phyloP scores from a whole-genome alignment of 352 stramenopile species.

The Phytophthora lateralis region DNA sequence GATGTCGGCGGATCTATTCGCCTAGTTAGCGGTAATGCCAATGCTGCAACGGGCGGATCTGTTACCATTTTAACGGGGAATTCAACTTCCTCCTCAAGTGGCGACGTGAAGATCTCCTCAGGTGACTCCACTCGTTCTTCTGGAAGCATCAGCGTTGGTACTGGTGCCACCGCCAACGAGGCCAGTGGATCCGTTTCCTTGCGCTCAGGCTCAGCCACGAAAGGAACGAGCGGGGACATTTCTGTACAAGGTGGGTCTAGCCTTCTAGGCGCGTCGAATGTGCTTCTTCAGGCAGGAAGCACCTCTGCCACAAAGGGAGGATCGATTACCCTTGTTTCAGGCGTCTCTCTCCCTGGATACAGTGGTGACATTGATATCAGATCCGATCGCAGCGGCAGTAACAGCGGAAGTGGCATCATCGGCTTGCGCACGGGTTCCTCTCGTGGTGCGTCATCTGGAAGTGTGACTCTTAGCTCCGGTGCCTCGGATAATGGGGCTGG shows the following conservation, averaged over 20 bases:
- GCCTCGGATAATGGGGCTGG: constrained; percentile 50
- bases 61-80: constrained; percentile 60
- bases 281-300: constrained; percentile 55
- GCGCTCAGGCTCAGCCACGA: constrained; percentile 43
- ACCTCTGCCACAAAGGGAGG: constrained; percentile 56
- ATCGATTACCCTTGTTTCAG: constrained; percentile 51
- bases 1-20: constrained; percentile 61
- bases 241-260: constrained; percentile 52
- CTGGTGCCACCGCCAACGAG: constrained; percentile 47
- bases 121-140: constrained; percentile 53
- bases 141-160: constrained; percentile 51
- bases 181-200: constrained; percentile 50
- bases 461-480: constrained; percentile 76
- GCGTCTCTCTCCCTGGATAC: constrained; percentile 44
- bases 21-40: constrained; percentile 52
- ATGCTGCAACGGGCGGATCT: constrained; percentile 57
- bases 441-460: constrained; percentile 58
- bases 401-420: constrained; percentile 57
- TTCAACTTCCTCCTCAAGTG: constrained; percentile 62
- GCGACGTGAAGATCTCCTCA: constrained; percentile 57
- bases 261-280: constrained; percentile 48
- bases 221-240: constrained; percentile 64
- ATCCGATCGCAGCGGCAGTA: constrained; percentile 54
- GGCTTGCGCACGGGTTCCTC: constrained; percentile 55
- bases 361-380: constrained; percentile 71